Evolutionary conservation across 1,284 basidiomycete genomes (phyloP), one percentile per base, ranked within the genome.

Genomic region (Gymnopus androsaceus): DNA sequence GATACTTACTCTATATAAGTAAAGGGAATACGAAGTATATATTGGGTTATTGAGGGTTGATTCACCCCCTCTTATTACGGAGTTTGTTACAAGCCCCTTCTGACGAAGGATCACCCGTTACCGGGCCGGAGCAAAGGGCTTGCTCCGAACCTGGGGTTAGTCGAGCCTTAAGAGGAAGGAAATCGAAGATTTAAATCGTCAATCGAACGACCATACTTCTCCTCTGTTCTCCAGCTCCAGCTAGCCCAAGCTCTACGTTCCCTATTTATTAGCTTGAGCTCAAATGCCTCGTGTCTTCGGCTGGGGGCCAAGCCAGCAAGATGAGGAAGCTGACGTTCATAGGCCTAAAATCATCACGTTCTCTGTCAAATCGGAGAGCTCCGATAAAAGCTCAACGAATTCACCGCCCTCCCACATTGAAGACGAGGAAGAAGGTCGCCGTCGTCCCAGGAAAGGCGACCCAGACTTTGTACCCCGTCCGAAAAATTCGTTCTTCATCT

Each of bases 401-500:
- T n/a, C n/a, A n/a, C 41, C 38, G 19, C 19, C 38, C 38, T 40
- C 38, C 3, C 19, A 40, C 19, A 40, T 11, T 6, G 38, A 42
- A 15, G 34, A 51, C 11, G 49, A 17, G 1, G 27, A 11, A 49
- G 12, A 25, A 17, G 47, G 17, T 34, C 34, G 11, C 31, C 19
- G 28, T n/a, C 46, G 28, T 19, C 25, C 55, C 2, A 51, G 34
- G 31, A 60, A 57, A 66, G 71, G 52, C 65, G 70, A 85, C 61
- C 77, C 86, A 0, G 76, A 75, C 23, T 90, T 90, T 77, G 83
- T 93, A 58, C 88, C 91, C 44, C 85, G 93, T 11, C 93, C 94
- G 2, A 82, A 87, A 6, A 95, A 95, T 66, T 84, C 90, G 28
- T 95, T 94, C 74, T 93, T 95, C 69, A 82, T 95, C 60, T 95